Conservation (phyloP, 2,329 filamentous ascomycete species). For the Talaromyces marneffei region DNA sequence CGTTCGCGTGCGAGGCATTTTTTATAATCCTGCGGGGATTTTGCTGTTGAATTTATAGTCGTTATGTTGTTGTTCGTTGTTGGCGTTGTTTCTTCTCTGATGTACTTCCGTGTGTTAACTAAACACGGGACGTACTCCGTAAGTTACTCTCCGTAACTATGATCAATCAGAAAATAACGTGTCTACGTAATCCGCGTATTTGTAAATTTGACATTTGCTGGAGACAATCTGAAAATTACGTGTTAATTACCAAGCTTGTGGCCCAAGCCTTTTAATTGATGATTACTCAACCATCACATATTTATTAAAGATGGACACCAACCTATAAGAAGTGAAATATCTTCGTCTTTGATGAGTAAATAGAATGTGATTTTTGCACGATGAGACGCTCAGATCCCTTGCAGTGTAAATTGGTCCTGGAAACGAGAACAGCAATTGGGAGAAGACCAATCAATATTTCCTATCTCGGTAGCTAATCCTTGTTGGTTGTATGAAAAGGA, state of each 20-base stretch:
- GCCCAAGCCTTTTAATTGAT: background rate
- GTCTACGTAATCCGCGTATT: background rate
- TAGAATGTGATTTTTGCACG: background rate
- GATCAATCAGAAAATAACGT: background rate
- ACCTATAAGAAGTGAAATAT: background rate
- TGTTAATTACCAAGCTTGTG: background rate
- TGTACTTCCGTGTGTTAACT: too few species aligned
- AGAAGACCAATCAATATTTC: background rate
- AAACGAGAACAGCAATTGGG: background rate
- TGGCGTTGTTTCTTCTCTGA: too few species aligned
- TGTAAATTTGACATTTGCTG: background rate
- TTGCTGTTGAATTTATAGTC: background rate
- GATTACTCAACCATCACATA: background rate
- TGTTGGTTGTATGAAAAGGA: background rate
- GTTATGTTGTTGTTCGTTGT: background rate
- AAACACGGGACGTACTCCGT: too few species aligned
- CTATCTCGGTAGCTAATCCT: background rate
- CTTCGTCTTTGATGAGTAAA: background rate
- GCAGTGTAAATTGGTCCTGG: background rate
- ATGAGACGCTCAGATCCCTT: background rate
- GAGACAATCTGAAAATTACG: background rate
- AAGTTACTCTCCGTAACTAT: too few species aligned
- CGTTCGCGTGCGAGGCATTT: slow-evolving; percentile 15
- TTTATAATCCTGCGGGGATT: background rate
- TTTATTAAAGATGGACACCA: background rate